Evolutionary conservation across 192 early-diverging fungal species (phyloP).

Genomic region (Diversispora epigaea): DNA sequence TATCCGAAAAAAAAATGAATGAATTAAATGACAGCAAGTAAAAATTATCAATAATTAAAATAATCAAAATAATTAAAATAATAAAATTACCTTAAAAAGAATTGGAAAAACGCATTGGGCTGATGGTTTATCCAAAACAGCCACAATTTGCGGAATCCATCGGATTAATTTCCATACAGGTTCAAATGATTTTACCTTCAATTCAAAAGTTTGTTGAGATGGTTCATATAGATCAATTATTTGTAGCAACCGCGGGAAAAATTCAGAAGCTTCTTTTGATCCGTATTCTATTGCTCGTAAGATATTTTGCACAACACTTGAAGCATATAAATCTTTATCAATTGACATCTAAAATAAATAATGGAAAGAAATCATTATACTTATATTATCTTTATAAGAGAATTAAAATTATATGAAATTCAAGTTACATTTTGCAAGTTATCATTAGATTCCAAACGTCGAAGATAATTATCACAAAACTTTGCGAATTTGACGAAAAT

Average conservation of each 20-base stretch:
- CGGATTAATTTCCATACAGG: conserved; percentile 69
- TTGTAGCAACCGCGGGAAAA: conserved; percentile 71
- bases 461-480: conserved; percentile 15
- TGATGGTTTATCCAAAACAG: conserved; percentile 62
- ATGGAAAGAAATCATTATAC: conserved; percentile 19
- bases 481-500: conserved; percentile 13
- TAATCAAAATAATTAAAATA: no score
- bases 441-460: conserved; percentile 2
- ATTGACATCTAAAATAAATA: not conserved
- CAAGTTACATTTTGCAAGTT: not conserved
- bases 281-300: conserved; percentile 59
- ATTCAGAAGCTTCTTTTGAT: conserved; percentile 53
- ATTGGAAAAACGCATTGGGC: conserved; percentile 54
- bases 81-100: conserved; percentile 39
- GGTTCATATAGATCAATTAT: conserved; percentile 56
- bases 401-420: not conserved
- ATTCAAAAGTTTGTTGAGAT: conserved; percentile 38
- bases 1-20: no score
- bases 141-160: conserved; percentile 76
- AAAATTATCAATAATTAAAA: not conserved
- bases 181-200: conserved; percentile 42
- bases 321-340: conserved; percentile 27
- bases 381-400: not conserved
- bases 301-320: conserved; percentile 46
- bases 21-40: not conserved